Evolutionary conservation across 257 asterid genomes (phyloP).

Genomic region (Solanum piurae): DNA sequence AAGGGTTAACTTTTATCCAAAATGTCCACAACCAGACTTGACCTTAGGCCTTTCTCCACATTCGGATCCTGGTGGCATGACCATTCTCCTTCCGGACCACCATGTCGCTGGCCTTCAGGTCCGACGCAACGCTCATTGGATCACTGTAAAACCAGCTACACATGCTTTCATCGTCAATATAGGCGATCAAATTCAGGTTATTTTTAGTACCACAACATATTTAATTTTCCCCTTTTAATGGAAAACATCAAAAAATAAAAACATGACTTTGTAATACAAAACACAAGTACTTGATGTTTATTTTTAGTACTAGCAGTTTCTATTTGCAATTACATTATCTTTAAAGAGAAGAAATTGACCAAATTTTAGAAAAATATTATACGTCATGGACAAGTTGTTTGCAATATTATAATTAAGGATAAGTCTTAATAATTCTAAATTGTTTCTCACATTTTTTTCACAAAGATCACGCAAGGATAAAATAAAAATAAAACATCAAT

Average conservation of each 20-base stretch:
- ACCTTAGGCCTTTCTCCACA: slow-evolving; percentile 74
- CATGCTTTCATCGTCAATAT: slow-evolving; percentile 78
- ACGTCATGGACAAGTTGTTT: background rate
- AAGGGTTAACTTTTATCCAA: slow-evolving; percentile 77
- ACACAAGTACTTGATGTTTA: background rate
- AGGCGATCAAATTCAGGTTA: slow-evolving; percentile 81
- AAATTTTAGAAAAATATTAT: background rate
- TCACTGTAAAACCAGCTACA: slow-evolving; percentile 64
- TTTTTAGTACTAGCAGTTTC: background rate
- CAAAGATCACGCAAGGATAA: background rate
- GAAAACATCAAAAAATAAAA: background rate
- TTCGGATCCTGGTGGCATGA: slow-evolving; percentile 90
- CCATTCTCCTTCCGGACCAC: slow-evolving; percentile 60
- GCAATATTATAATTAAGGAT: background rate
- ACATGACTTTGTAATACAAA: background rate
- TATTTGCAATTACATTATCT: background rate
- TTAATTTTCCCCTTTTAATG: background rate
- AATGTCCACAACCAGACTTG: slow-evolving; percentile 75
- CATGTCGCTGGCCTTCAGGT: slow-evolving; percentile 81
- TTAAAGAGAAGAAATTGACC: background rate
- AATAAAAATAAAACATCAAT: background rate
- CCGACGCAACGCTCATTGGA: slow-evolving; percentile 39
- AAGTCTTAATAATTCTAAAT: background rate
- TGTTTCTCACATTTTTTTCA: background rate
- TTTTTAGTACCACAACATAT: too few species aligned